Evolutionary conservation across 2,329 filamentous ascomycete species (phyloP), one percentile per base, ranked within the genome.

Genomic region (Penicillium griseofulvum): DNA sequence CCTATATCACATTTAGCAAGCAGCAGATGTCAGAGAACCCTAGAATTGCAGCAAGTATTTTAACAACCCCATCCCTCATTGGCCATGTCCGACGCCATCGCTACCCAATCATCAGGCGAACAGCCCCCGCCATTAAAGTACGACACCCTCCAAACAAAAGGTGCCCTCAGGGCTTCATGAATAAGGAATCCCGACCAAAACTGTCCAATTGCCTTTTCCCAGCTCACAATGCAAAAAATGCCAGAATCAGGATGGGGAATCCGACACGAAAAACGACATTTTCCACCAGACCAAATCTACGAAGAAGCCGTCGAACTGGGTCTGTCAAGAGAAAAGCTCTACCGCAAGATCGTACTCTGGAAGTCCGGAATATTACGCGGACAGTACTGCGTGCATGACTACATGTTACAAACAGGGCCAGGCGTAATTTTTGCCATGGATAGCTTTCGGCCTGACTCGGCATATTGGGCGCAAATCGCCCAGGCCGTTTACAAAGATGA

Each of bases 401-500:
- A 44, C 26, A 29, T 8, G n/a, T 44, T 44, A 14, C 28, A 29
- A 29, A 44, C 41, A 14, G 41, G 41, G 26, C 41, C 41, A 29
- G 41, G 26, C 4, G 26, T 44, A 12, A 29, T 44, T 31, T 44
- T 44, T 17, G 41, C 41, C 41, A 29, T 8, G n/a, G 41, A 44
- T 44, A 44, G 41, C 41, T 44, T 44, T 26, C 46, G 26, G 42
- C 28, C 37, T 33, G 42, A 48, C 43, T 52, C 53, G 41, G 48
- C 52, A 43, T 38, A 58, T 58, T 58, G 41, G 41, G 41, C 41
- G 41, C 41, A 44, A 44, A 44, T 44, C 10, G 41, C n/a, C 11
- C 41, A 44, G 26, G 41, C 41, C 11, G n/a, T 44, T 14, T 44
- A 44, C 11, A 26, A 44, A 17, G 41, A 29, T 19, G 26, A 44